Base-by-base conservation (phyloP, 495 filamentous ascomycete species). In the Poronia punctata region DNA sequence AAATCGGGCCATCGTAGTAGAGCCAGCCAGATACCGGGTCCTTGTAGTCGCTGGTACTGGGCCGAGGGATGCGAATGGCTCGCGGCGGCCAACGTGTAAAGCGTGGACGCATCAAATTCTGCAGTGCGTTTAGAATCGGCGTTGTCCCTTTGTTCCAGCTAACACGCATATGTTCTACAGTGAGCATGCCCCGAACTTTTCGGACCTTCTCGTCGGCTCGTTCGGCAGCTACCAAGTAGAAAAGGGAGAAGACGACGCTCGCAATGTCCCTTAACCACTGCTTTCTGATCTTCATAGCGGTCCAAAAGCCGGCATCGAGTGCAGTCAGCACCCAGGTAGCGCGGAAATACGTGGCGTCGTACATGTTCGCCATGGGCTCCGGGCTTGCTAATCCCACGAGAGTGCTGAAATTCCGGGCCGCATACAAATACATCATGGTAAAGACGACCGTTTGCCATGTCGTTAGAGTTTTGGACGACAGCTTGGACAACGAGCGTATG, bases 301-400 rank as follows among this genome's bases (percentile, higher is more conserved):
- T 94, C 92, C 92, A 98, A 61, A 95, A 98, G 0, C 92, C 92
- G 7, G 92, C 92, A 57, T 98, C 92, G 41, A 98, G 61, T 0
- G 87, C 92, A 0, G 92, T 98, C 26, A 90, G 82, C 16, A 95
- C 78, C 92, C 90, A 97, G 68, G 92, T 97, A 53, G 92, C 93
- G 33, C 93, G 82, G 64, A 96, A 98, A 65, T 93, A 98, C n/a
- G 84, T 80, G 31, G 87, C 73, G 31, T 82, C 86, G 64, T 98
- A 98, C 52, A 97, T 82, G 57, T 95, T 95, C 35, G 88, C 84
- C 49, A 98, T 70, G 15, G 92, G 92, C 43, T 98, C 92, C 10
- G 92, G 92, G 46, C 82, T 85, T 52, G 95, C 92, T 24, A 98
- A 79, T 9, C 86, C 86, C 36, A 95, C 71, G 5, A 98, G 78